Percentiles rank a stretch among this genome's conserved stretches.
Evolutionary conservation across 108 stramenopile genomes (phyloP).

Genomic region (Skeletonema marinoi): DNA sequence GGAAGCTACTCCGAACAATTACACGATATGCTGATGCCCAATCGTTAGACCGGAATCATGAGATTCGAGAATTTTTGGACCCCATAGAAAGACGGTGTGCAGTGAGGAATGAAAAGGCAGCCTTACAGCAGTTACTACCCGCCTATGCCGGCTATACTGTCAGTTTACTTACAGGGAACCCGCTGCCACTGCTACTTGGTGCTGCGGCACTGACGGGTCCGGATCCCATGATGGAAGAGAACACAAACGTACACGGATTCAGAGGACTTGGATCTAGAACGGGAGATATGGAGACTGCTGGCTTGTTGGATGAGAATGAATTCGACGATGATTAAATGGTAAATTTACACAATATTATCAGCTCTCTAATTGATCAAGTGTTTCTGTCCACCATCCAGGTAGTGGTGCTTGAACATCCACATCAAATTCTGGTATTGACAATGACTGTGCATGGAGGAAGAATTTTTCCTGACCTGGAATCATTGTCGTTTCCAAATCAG

Average conservation of each 20-base stretch:
- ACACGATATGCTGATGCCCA: slow-evolving; percentile 47
- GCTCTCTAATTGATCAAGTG: slow-evolving; percentile 21
- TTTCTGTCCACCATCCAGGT: slow-evolving; percentile 61
- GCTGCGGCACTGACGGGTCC: slow-evolving; percentile 22
- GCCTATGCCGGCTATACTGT: slow-evolving; percentile 43
- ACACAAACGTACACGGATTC: slow-evolving; percentile 30
- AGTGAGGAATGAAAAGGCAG: slow-evolving; percentile 35
- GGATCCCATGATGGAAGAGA: slow-evolving; percentile 43
- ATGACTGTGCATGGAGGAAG: slow-evolving; percentile 60
- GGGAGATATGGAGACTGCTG: slow-evolving; percentile 40
- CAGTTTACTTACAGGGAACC: slow-evolving; percentile 49
- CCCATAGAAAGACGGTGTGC: slow-evolving; percentile 46
- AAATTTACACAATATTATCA: not conserved
- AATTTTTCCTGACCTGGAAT: slow-evolving; percentile 39
- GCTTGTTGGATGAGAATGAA: slow-evolving; percentile 48
- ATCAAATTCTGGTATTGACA: slow-evolving; percentile 54
- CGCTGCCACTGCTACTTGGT: slow-evolving; percentile 50
- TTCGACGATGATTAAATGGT: slow-evolving; percentile 22
- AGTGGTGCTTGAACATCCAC: slow-evolving; percentile 53
- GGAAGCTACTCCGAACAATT: slow-evolving; percentile 47
- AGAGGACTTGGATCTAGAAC: slow-evolving; percentile 25
- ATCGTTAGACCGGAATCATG: slow-evolving; percentile 49
- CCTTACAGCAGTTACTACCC: slow-evolving; percentile 36
- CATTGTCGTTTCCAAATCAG: not conserved
- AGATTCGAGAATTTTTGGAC: slow-evolving; percentile 50